Percentiles rank a stretch among this genome's conserved stretches.
These are phyloP conservation scores for Medicago arabica DNA, from an alignment of 306 rosid genomes.

Conservation along the genomic window DNA sequence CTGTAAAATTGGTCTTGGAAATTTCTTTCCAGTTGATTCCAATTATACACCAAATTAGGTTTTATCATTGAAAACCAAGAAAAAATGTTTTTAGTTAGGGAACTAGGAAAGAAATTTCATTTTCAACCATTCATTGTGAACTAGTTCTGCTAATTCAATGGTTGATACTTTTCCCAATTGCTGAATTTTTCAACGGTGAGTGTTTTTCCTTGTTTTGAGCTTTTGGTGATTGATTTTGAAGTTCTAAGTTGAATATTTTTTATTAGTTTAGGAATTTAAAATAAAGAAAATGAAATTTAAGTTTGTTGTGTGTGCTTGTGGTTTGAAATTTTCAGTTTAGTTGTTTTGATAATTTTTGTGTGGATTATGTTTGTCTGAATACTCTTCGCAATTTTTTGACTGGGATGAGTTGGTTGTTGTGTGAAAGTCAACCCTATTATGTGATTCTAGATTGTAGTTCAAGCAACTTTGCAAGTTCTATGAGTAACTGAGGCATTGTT, in stretches of 20 bases:
- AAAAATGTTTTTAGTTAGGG: too few relatives aligned
- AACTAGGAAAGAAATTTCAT: too few relatives aligned
- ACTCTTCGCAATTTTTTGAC: neutral
- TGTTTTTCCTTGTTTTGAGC: neutral
- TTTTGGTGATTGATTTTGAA: neutral
- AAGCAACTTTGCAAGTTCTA: neutral
- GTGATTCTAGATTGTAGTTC: slow-evolving; percentile 8
- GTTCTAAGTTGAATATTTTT: neutral
- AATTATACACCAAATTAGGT: too few relatives aligned
- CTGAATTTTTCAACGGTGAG: neutral
- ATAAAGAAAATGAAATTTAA: neutral
- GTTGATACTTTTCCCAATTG: too few relatives aligned
- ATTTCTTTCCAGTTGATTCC: too few relatives aligned
- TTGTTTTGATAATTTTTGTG: neutral
- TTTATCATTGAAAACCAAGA: too few relatives aligned
- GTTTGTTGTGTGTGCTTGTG: neutral
- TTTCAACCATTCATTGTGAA: too few relatives aligned
- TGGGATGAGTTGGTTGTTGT: neutral
- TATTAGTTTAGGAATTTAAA: slow-evolving; percentile 9
- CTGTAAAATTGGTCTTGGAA: too few relatives aligned
- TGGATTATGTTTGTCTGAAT: neutral
- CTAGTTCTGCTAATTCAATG: too few relatives aligned
- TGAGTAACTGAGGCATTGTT: neutral
- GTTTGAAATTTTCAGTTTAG: neutral
- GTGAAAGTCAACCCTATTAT: neutral